Evolutionary conservation across 177 flowering plant genomes (phyloP).

Genomic region (Vitis hybrid): DNA sequence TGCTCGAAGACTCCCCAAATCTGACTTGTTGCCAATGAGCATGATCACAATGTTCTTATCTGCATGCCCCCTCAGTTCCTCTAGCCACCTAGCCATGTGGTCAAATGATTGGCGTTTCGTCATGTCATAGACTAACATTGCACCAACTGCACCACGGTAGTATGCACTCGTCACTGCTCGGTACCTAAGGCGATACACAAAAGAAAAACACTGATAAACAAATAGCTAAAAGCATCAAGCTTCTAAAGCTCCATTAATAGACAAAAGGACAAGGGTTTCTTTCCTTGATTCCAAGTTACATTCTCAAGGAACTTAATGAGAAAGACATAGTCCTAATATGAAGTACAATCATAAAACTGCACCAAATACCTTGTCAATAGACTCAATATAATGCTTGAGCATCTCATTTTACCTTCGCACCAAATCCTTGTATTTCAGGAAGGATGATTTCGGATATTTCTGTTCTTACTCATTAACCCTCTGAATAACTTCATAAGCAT

Average conservation of each 20-base stretch:
- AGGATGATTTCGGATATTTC: too few species aligned
- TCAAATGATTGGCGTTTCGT: constrained; percentile 37
- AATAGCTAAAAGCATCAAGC: not conserved
- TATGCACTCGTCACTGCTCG: constrained; percentile 41
- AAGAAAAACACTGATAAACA: not conserved
- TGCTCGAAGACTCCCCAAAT: constrained; percentile 31
- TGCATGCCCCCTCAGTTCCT: constrained; percentile 37
- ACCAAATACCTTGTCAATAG: too few species aligned
- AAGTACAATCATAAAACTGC: too few species aligned
- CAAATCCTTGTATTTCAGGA: too few species aligned
- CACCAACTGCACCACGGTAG: constrained; percentile 37
- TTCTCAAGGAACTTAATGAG: too few species aligned
- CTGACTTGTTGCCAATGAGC: constrained; percentile 37
- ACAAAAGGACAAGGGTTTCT: not conserved
- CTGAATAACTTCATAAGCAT: too few species aligned
- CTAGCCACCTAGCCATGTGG: constrained; percentile 37
- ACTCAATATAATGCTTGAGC: too few species aligned
- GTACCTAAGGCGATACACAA: constrained; percentile 18
- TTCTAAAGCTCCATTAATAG: not conserved
- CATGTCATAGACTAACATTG: constrained; percentile 38
- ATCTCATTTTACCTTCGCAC: too few species aligned
- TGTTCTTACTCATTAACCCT: too few species aligned
- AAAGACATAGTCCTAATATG: too few species aligned
- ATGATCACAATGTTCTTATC: constrained; percentile 34
- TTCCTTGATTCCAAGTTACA: too few species aligned